A percentile compares a stretch with the other conserved stretches of the same genome.
phyloP scores from a whole-genome alignment of 2,329 filamentous ascomycete species.

The Sclerotinia nivalis region DNA sequence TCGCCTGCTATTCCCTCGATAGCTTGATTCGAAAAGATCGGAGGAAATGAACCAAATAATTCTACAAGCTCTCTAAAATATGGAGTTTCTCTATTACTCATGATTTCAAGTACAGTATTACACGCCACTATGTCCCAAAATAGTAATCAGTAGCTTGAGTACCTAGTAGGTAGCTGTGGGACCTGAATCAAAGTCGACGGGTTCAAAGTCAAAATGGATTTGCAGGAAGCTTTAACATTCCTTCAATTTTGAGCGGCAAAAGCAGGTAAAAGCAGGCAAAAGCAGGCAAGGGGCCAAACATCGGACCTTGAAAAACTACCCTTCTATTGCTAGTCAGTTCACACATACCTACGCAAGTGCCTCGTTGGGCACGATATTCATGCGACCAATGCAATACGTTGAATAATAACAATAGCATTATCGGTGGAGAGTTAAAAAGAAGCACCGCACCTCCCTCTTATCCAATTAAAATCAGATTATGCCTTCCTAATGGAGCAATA shows the following conservation, averaged over 20 bases:
- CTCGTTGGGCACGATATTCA: constrained; percentile 12
- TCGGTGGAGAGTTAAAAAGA: constrained; percentile 1
- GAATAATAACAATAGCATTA: neutral
- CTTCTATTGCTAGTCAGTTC: constrained; percentile 1
- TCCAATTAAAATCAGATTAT: neutral
- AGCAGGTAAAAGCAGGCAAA: constrained; percentile 7
- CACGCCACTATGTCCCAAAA: neutral
- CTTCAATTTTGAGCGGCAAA: neutral
- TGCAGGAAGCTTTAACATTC: too few species aligned
- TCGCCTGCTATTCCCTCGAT: neutral
- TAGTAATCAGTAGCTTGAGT: neutral
- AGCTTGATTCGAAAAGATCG: neutral
- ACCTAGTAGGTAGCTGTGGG: neutral
- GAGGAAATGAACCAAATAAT: neutral
- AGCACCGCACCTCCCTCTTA: neutral
- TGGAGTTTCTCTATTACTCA: neutral
- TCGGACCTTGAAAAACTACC: constrained; percentile 6
- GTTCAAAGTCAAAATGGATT: neutral
- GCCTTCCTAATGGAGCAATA: neutral
- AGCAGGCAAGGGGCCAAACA: constrained; percentile 7
- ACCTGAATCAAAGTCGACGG: constrained; percentile 3
- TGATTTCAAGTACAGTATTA: neutral
- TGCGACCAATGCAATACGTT: constrained; percentile 9
- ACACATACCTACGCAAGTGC: neutral
- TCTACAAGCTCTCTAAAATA: neutral